Evolutionary conservation across 768 basidiomycete species (phyloP).

Genomic region (Rhodotorula kratochvilovae): DNA sequence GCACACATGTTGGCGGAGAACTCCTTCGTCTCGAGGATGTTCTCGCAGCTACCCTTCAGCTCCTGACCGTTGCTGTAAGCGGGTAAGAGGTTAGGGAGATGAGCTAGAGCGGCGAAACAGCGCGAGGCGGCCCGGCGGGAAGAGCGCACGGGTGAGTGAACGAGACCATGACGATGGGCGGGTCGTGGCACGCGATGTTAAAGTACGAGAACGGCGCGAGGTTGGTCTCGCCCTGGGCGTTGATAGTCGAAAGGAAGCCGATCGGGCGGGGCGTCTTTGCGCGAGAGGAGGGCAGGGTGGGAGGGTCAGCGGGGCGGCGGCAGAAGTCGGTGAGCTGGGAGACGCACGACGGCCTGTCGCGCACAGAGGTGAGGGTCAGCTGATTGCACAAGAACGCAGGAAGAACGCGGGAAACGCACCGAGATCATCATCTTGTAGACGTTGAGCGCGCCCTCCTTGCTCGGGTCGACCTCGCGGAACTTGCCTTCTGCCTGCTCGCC

Average conservation of each 20-base stretch:
- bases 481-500: not conserved
- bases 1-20: constrained; percentile 62
- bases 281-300: constrained; percentile 50
- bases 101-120: no score
- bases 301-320: no score
- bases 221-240: constrained; percentile 56
- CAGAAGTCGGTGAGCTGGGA: no score
- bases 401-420: not conserved
- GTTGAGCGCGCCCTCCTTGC: not conserved
- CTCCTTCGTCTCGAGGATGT: constrained; percentile 62
- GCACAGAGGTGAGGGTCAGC: not conserved
- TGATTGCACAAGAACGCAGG: not conserved
- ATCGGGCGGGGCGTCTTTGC: constrained; percentile 64
- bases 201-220: constrained; percentile 64
- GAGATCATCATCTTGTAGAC: constrained; percentile 33
- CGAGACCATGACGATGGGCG: constrained; percentile 63
- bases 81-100: no score
- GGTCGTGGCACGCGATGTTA: constrained; percentile 54
- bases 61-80: constrained; percentile 51
- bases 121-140: no score
- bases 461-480: constrained; percentile 27
- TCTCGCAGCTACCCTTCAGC: constrained; percentile 58
- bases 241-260: constrained; percentile 62
- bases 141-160: constrained; percentile 48
- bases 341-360: constrained; percentile 6